A percentile compares a stretch with the other conserved stretches of the same genome.
Evolutionary conservation across 306 rosid species (phyloP).

Genomic region (Macrotyloma uniflorum): DNA sequence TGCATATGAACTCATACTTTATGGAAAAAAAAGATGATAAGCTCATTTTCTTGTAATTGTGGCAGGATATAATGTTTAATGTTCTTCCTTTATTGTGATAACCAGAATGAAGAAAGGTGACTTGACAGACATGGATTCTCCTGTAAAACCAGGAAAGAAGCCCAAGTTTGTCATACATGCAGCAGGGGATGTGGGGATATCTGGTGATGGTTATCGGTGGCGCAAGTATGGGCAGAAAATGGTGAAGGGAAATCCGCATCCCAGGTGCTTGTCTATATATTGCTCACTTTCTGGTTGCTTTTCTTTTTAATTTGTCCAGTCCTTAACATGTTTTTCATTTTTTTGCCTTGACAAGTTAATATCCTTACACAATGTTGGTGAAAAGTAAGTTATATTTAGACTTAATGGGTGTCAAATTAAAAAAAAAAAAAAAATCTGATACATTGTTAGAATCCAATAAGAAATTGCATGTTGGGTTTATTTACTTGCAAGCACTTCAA

Average conservation of each 20-base stretch:
- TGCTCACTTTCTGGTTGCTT: background rate
- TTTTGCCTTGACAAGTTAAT: conserved; percentile 31
- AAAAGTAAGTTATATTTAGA: conserved; percentile 25
- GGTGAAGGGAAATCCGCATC: conserved; percentile 95
- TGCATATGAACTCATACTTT: conserved; percentile 31
- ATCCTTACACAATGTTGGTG: conserved; percentile 5
- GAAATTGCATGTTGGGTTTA: conserved; percentile 22
- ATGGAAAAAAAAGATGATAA: background rate
- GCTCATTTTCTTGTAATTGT: conserved; percentile 8
- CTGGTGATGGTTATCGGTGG: conserved; percentile 97
- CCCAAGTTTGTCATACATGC: conserved; percentile 89
- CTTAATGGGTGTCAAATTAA: conserved; percentile 1
- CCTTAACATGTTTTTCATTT: conserved; percentile 15
- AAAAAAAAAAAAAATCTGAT: background rate
- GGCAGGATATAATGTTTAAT: conserved; percentile 38
- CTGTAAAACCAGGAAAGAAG: conserved; percentile 69
- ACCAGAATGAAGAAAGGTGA: conserved; percentile 82
- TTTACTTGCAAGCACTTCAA: background rate
- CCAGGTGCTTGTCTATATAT: conserved; percentile 61
- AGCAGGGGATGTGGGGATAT: conserved; percentile 87
- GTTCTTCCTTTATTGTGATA: conserved; percentile 39
- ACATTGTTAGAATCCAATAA: background rate
- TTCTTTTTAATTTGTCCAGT: conserved; percentile 3
- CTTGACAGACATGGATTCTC: conserved; percentile 49
- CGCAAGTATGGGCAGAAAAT: conserved; percentile 98